These are phyloP conservation scores for Cornus florida DNA, from an alignment of 148 eudicot species.

Conservation along the genomic window DNA sequence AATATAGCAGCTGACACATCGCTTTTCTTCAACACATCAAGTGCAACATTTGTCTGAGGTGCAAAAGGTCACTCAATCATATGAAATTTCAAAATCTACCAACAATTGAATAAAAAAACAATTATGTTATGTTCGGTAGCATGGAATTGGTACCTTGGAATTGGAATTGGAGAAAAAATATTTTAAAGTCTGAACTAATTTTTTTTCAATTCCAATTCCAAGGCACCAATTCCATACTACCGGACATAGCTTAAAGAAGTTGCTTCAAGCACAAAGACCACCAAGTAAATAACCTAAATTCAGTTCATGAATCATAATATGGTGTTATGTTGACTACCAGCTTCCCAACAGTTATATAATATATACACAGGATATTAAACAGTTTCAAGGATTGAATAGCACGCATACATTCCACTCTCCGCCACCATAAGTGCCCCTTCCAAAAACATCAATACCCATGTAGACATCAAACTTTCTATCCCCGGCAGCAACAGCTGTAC, in stretches of 20 bases:
- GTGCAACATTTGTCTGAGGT: slow-evolving; percentile 77
- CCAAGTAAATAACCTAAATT: not conserved
- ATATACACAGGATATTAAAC: not conserved
- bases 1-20: slow-evolving; percentile 91
- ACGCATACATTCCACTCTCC: slow-evolving; percentile 86
- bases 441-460: slow-evolving; percentile 97
- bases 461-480: slow-evolving; percentile 83
- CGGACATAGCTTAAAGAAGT: not conserved
- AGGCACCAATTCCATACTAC: too few species aligned
- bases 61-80: slow-evolving; percentile 7
- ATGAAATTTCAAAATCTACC: not conserved
- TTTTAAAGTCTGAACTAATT: too few species aligned
- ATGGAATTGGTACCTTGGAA: too few species aligned
- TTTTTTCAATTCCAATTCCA: too few species aligned
- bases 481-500: slow-evolving; percentile 81
- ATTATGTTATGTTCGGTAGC: too few species aligned
- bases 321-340: not conserved
- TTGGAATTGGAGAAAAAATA: too few species aligned
- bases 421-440: slow-evolving; percentile 84
- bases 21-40: slow-evolving; percentile 66
- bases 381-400: not conserved
- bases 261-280: too few species aligned
- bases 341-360: not conserved
- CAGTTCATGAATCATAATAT: not conserved
- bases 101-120: not conserved